phyloP scores from a whole-genome alignment of 345 rosid genomes.

The Pistacia atlantica region DNA sequence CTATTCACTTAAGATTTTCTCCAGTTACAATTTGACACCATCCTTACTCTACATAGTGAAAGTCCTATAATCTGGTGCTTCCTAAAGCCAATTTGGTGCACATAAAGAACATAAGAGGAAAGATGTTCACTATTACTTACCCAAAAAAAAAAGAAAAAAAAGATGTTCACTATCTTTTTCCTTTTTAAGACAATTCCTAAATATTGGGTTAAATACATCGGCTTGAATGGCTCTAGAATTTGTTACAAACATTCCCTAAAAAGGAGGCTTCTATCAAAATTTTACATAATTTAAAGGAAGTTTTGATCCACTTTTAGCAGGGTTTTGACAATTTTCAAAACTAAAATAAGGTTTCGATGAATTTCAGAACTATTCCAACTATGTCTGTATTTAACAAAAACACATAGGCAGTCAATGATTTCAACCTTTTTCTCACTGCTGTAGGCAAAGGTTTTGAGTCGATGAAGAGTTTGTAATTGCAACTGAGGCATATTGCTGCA shows the following conservation, averaged over 20 bases:
- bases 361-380: not conserved
- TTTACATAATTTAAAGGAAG: not conserved
- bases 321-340: not conserved
- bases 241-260: not conserved
- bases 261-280: not conserved
- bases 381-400: not conserved
- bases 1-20: too few species aligned
- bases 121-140: not conserved
- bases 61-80: not conserved
- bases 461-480: not conserved
- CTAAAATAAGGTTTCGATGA: not conserved
- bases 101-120: not conserved
- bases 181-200: not conserved
- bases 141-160: too few species aligned
- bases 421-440: not conserved
- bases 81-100: not conserved
- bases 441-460: not conserved
- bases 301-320: not conserved
- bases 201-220: not conserved
- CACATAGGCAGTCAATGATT: not conserved
- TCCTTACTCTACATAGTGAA: not conserved
- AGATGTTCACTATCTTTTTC: not conserved
- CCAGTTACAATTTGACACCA: not conserved
- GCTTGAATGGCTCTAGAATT: not conserved
- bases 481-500: not conserved